phyloP scores from a whole-genome alignment of 1,139 yeast species.

The Yamadazyma taylorii region DNA sequence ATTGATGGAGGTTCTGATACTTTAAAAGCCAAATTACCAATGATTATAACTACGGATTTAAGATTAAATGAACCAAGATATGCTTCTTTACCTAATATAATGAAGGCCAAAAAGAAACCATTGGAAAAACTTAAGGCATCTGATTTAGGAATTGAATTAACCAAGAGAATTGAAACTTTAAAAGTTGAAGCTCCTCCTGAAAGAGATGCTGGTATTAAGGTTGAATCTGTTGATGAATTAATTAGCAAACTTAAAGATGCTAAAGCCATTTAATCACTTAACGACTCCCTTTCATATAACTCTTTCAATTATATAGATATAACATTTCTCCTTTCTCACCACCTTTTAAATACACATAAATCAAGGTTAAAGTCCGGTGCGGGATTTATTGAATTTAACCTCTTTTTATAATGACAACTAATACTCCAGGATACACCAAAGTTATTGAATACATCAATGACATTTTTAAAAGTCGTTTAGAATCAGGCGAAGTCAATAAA shows the following conservation, averaged over 20 bases:
- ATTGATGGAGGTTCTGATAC: conserved; percentile 94
- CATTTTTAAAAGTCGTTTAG: not conserved
- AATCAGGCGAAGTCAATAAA: not conserved
- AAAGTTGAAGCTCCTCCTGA: conserved; percentile 84
- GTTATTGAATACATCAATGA: not conserved
- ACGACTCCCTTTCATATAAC: too few species aligned
- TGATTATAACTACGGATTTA: conserved; percentile 88
- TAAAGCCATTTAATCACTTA: conserved; percentile 44
- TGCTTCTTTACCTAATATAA: conserved; percentile 89
- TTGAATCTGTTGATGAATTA: conserved; percentile 78
- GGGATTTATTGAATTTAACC: too few species aligned
- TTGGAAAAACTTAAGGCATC: conserved; percentile 65
- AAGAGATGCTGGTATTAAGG: conserved; percentile 80
- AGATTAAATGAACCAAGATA: conserved; percentile 94
- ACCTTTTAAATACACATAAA: conserved; percentile 1
- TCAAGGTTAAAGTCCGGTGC: not conserved
- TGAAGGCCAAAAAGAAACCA: conserved; percentile 98
- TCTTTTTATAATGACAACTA: not conserved
- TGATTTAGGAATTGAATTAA: conserved; percentile 70
- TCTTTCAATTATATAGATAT: not conserved
- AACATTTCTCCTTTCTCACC: too few species aligned
- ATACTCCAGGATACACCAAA: not conserved
- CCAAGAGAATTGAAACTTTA: conserved; percentile 65
- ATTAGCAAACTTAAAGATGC: conserved; percentile 73
- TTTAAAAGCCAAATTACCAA: conserved; percentile 73